Conservation (phyloP, 208 protist species). For the Crithidia acanthocephali region DNA sequence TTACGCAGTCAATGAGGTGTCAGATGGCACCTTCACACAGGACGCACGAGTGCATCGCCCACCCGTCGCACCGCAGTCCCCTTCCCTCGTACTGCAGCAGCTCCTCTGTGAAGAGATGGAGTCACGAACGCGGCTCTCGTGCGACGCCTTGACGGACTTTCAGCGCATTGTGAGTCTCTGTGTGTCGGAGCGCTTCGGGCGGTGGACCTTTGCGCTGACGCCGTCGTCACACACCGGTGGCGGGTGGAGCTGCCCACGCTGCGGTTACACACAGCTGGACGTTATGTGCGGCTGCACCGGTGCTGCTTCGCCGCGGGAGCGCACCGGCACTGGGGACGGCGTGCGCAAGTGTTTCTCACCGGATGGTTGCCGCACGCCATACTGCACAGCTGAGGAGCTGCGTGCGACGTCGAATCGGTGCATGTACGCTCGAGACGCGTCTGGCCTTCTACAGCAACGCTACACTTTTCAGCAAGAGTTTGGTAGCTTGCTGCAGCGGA, state of each 20-base stretch:
- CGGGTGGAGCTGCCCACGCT: constrained; percentile 16
- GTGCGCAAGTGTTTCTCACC: not conserved
- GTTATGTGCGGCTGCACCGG: too few species aligned
- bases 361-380: constrained; percentile 25
- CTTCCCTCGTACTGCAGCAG: constrained; percentile 16
- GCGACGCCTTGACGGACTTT: constrained; percentile 73
- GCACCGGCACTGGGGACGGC: not conserved
- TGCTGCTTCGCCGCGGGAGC: too few species aligned
- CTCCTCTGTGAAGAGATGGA: constrained; percentile 66
- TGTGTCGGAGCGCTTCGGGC: constrained; percentile 46
- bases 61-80: not conserved
- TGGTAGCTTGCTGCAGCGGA: constrained; percentile 40
- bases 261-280: constrained; percentile 4
- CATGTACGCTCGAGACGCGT: constrained; percentile 28
- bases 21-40: constrained; percentile 33
- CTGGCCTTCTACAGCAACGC: constrained; percentile 29
- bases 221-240: not conserved
- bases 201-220: constrained; percentile 41
- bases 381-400: constrained; percentile 31
- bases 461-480: constrained; percentile 54
- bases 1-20: not conserved
- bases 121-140: constrained; percentile 54
- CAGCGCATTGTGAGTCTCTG: constrained; percentile 66
- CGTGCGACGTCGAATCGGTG: constrained; percentile 17
- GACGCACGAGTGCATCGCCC: not conserved